Percentiles rank a stretch among this genome's conserved stretches.
Conservation (phyloP, 805 yeast species). For the Nakazawaea populi region DNA sequence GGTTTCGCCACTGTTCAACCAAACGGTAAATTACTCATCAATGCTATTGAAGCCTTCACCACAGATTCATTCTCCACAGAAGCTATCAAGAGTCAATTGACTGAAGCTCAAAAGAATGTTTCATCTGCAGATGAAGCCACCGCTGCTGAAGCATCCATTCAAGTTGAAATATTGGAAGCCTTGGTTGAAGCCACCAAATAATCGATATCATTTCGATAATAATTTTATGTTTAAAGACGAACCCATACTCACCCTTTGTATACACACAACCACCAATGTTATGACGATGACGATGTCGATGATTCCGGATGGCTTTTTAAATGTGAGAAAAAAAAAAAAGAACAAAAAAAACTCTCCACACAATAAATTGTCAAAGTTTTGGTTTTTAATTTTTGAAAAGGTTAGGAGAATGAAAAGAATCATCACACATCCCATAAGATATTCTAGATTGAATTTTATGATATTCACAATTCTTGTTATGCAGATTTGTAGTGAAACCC, state of each 20-base stretch:
- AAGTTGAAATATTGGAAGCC: conserved; percentile 95
- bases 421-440: too few species aligned
- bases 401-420: too few species aligned
- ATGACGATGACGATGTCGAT: too few species aligned
- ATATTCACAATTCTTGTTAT: too few species aligned
- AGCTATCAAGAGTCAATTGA: conserved; percentile 71
- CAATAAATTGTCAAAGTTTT: too few species aligned
- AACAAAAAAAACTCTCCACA: too few species aligned
- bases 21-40: conserved; percentile 82
- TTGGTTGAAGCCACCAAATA: conserved; percentile 77
- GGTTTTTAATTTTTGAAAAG: too few species aligned
- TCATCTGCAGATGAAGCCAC: conserved; percentile 78
- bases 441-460: too few species aligned
- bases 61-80: conserved; percentile 79
- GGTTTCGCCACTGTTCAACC: conserved; percentile 97
- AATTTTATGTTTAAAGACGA: neutral
- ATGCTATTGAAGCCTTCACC: conserved; percentile 94
- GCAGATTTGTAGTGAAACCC: too few species aligned
- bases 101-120: conserved; percentile 92
- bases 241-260: conserved; percentile 10
- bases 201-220: conserved; percentile 7
- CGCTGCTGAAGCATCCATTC: conserved; percentile 93
- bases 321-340: too few species aligned
- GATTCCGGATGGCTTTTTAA: too few species aligned
- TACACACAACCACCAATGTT: too few species aligned